Conservation (phyloP, 176 grass and related monocot genomes). For the Avena eriantha region DNA sequence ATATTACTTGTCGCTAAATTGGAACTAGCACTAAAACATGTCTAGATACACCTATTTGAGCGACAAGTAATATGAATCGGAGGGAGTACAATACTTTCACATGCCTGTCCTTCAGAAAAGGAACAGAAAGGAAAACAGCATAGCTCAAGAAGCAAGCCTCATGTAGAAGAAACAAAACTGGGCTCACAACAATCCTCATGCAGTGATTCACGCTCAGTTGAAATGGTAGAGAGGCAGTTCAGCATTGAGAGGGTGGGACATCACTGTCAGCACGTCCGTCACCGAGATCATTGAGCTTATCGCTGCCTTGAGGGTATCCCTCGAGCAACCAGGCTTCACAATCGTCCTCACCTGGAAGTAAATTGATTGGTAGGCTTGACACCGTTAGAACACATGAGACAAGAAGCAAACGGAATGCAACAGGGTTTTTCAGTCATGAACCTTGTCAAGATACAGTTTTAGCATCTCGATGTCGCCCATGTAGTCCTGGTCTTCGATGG, state of each 20-base stretch:
- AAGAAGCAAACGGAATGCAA: background rate
- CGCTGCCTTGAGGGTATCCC: slow-evolving; percentile 56
- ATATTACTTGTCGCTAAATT: too few relatives aligned
- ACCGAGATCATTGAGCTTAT: slow-evolving; percentile 60
- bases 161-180: slow-evolving; percentile 28
- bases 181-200: slow-evolving; percentile 13
- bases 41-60: too few relatives aligned
- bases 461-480: slow-evolving; percentile 69
- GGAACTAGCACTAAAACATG: too few relatives aligned
- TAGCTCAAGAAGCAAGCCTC: background rate
- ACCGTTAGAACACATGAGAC: slow-evolving; percentile 21
- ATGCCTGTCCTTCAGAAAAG: slow-evolving; percentile 14
- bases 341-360: slow-evolving; percentile 58
- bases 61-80: too few relatives aligned
- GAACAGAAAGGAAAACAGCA: background rate
- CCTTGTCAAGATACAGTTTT: slow-evolving; percentile 65
- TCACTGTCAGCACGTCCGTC: slow-evolving; percentile 58
- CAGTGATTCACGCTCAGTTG: slow-evolving; percentile 34
- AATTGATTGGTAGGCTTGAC: slow-evolving; percentile 17
- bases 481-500: slow-evolving; percentile 76
- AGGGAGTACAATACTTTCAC: slow-evolving; percentile 22
- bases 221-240: slow-evolving; percentile 65
- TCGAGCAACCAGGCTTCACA: slow-evolving; percentile 64
- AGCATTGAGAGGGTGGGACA: slow-evolving; percentile 62
- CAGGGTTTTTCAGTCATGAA: slow-evolving; percentile 34